phyloP scores from a whole-genome alignment of 192 early-diverging fungal genomes.

The Coemansia sp. region DNA sequence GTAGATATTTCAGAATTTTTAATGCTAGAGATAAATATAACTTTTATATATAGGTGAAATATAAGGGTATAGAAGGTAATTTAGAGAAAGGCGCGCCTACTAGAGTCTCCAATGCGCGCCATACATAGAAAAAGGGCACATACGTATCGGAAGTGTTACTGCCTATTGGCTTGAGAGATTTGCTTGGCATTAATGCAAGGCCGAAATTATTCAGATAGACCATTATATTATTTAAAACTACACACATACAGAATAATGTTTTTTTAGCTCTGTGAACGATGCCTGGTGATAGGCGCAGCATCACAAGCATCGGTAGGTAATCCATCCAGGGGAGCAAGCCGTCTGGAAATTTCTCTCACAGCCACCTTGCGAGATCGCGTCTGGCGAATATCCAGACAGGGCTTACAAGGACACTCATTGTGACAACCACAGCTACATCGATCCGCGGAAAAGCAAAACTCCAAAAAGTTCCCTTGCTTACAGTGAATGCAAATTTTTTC shows the following conservation, averaged over 20 bases:
- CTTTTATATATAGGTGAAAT: background rate
- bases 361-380: no score
- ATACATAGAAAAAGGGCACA: no score
- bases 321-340: no score
- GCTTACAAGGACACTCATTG: constrained; percentile 41
- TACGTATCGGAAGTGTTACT: no score
- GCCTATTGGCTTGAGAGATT: no score
- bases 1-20: background rate
- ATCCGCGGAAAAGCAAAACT: constrained; percentile 40
- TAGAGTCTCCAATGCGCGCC: background rate
- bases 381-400: constrained; percentile 33
- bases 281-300: no score
- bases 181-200: no score
- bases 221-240: background rate
- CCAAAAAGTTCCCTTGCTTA: constrained; percentile 41
- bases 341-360: no score
- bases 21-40: background rate
- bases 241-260: background rate
- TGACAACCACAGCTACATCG: constrained; percentile 39
- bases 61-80: background rate
- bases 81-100: background rate
- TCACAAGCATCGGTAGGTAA: no score
- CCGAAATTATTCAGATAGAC: background rate
- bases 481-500: constrained; percentile 31
- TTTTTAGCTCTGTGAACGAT: no score